Base-by-base conservation (phyloP, 441 rosid genomes). In the Aleurites moluccanus region DNA sequence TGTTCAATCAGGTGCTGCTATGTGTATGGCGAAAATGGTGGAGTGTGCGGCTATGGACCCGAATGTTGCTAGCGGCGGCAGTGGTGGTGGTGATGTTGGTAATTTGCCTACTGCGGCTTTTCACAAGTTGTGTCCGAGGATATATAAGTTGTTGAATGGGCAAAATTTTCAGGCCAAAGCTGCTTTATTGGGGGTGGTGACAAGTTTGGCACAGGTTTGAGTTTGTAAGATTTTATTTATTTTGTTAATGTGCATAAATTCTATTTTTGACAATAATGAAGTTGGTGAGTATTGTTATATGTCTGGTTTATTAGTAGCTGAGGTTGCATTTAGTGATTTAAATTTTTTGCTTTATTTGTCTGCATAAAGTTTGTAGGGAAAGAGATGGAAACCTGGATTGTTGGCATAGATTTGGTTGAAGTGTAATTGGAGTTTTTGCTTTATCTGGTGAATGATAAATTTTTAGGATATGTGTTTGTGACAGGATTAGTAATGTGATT, bases 11-110 rank as follows among this genome's bases (percentile, higher is more conserved):
- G 98, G 97, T 71, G 98, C 98, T 25, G 91, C 98, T 4, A 76
- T 84, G 52, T 96, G 97, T 81, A 86, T 93, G 97, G 97, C 96
- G 23, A 93, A 85, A 86, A 86, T 93, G 93, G 91, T 96, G 72
- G 97, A 96, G 47, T 87, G 85, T 44, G 92, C 98, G 0, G 80
- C 88, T 1, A 55, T 6, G 1, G 65, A 62, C 28, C 74, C 23
- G 14, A 66, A 63, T 45, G 75, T 35, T 50, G 18, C 55, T 50
- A 50, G 6, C 33, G 67, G 20, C 13, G 7, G 40, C 8, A 6
- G 0, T 38, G 49, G 50, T 11, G 67, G 50, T 63, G 73, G 50
- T 56, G 64, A 50, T 28, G 65, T 61, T 3, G 67, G 77, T n/a
- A 82, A 71, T 75, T 90, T 90, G 28, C 93, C 95, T 0, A 64